Percentiles rank a stretch among this genome's conserved stretches.
Evolutionary conservation across 768 basidiomycete species (phyloP).

Genomic region (Chalciporus piperatus): DNA sequence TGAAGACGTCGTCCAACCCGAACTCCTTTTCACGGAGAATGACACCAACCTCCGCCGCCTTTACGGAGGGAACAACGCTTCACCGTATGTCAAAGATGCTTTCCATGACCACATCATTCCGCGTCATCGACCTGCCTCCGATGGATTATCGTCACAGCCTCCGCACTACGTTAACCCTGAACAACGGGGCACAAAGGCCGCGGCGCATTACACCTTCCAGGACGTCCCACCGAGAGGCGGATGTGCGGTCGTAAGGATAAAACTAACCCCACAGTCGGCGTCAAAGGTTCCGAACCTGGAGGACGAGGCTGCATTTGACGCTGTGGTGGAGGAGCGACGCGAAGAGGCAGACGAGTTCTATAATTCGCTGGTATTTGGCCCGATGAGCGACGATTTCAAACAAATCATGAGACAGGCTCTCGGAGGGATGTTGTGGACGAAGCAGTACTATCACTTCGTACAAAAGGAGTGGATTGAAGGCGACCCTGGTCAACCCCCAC

Average conservation of each 20-base stretch:
- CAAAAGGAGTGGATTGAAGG: conserved; percentile 97
- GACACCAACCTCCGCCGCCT: conserved; percentile 93
- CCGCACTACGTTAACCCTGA: conserved; percentile 76
- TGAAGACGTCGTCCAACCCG: conserved; percentile 68
- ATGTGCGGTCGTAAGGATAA: conserved; percentile 91
- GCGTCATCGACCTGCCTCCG: conserved; percentile 63
- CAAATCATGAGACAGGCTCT: conserved; percentile 97
- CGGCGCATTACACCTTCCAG: conserved; percentile 84
- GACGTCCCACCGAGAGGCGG: conserved; percentile 90
- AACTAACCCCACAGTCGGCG: conserved; percentile 76
- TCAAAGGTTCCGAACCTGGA: conserved; percentile 77
- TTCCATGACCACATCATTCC: conserved; percentile 98
- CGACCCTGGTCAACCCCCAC: conserved; percentile 92
- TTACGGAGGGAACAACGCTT: conserved; percentile 84
- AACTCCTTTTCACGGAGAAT: conserved; percentile 93
- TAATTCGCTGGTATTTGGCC: conserved; percentile 69
- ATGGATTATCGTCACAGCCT: conserved; percentile 20
- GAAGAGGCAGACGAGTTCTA: conserved; percentile 98
- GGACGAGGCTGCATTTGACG: conserved; percentile 89
- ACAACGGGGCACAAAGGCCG: conserved; percentile 86
- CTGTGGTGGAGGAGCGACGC: conserved; percentile 82
- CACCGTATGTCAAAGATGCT: conserved; percentile 88
- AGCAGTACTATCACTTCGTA: conserved; percentile 95
- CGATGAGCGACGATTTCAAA: conserved; percentile 87
- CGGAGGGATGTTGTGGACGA: conserved; percentile 97